Percentiles rank a stretch among this genome's conserved stretches.
phyloP scores from a whole-genome alignment of 2,329 filamentous ascomycete genomes.

The Penicillium hordei region DNA sequence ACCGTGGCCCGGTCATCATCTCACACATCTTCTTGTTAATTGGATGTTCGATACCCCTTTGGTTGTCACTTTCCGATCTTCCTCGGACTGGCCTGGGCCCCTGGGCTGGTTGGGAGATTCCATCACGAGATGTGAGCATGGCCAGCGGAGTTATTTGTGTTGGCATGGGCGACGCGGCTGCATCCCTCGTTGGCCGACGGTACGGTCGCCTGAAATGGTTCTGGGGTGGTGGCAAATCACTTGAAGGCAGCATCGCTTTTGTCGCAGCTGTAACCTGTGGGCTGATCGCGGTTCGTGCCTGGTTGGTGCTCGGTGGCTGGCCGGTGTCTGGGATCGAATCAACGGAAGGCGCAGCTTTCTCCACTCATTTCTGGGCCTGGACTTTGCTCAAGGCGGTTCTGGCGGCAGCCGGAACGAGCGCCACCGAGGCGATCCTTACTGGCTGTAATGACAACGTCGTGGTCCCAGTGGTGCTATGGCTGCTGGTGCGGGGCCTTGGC shows the following conservation, averaged over 20 bases:
- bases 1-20: constrained; percentile 90
- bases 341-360: constrained; percentile 14
- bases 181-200: constrained; percentile 81
- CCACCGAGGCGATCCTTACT: constrained; percentile 92
- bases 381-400: constrained; percentile 60
- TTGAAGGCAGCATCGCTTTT: constrained; percentile 85
- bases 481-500: constrained; percentile 76
- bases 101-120: constrained; percentile 73
- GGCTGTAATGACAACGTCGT: constrained; percentile 98
- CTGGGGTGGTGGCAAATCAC: constrained; percentile 93
- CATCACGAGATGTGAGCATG: constrained; percentile 77
- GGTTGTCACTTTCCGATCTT: constrained; percentile 76
- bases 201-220: constrained; percentile 89
- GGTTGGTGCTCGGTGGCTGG: constrained; percentile 78
- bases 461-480: constrained; percentile 89
- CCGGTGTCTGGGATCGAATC: constrained; percentile 29
- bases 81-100: constrained; percentile 56
- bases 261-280: constrained; percentile 74
- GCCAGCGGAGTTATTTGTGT: constrained; percentile 90
- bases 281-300: constrained; percentile 66
- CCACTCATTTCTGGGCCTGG: constrained; percentile 29
- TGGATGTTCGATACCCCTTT: constrained; percentile 90
- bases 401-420: constrained; percentile 77
- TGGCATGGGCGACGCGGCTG: constrained; percentile 90
- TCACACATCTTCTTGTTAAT: constrained; percentile 95